Percentiles rank a stretch among this genome's conserved stretches.
Conservation (phyloP, 371 early-diverging fungal genomes). For the Batrachochytrium dendrobatidis region DNA sequence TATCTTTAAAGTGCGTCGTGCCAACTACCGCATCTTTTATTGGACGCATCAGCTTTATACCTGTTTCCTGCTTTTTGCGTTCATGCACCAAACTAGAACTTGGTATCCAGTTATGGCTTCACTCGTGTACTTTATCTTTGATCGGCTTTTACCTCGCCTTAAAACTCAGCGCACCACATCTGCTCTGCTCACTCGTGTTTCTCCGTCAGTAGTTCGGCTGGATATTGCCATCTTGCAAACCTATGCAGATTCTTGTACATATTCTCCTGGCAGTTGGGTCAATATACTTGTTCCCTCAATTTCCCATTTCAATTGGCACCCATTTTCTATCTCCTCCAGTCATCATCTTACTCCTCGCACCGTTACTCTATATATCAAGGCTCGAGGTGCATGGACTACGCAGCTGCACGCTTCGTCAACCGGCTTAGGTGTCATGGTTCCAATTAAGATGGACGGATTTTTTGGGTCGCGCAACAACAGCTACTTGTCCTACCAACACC, state of each 20-base stretch:
- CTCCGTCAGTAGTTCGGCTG: slow-evolving; percentile 5
- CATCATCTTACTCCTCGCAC: neutral
- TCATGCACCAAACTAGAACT: slow-evolving; percentile 3
- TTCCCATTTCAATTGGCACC: slow-evolving; percentile 17
- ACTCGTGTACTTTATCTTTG: slow-evolving; percentile 17
- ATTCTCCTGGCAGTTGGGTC: slow-evolving; percentile 18
- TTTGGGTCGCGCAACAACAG: slow-evolving; percentile 9
- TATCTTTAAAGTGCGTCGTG: slow-evolving; percentile 12
- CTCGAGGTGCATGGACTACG: slow-evolving; percentile 11
- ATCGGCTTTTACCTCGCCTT: slow-evolving; percentile 12
- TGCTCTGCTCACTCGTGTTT: slow-evolving; percentile 3
- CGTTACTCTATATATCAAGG: slow-evolving; percentile 8
- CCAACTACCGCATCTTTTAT: slow-evolving; percentile 14
- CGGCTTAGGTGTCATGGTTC: slow-evolving; percentile 6
- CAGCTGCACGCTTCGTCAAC: neutral
- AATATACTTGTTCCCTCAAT: slow-evolving; percentile 13
- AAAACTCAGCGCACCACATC: slow-evolving; percentile 2
- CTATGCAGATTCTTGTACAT: neutral
- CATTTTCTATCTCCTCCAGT: slow-evolving; percentile 17
- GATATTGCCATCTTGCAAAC: slow-evolving; percentile 12
- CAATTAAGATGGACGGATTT: slow-evolving; percentile 15
- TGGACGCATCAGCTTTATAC: slow-evolving; percentile 20
- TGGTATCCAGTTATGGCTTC: slow-evolving; percentile 9
- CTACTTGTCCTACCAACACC: slow-evolving; percentile 6
- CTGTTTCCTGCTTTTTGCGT: slow-evolving; percentile 8